Conservation (phyloP, 1,284 basidiomycete species). For the Ganoderma meredithae region DNA sequence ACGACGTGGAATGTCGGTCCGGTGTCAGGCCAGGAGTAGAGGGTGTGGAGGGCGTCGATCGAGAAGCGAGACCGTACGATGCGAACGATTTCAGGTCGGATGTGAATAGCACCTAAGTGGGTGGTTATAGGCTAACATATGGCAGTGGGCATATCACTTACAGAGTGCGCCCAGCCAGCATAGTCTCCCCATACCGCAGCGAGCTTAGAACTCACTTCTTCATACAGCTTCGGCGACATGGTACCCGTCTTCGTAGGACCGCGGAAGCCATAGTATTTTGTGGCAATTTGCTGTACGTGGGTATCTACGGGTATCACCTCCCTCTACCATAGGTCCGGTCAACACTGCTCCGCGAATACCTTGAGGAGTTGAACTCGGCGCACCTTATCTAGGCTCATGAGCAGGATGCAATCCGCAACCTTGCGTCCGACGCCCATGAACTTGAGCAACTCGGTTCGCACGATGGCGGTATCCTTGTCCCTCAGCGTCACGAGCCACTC, state of each 20-base stretch:
- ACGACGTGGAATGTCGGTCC: neutral
- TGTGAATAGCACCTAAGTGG: conserved; percentile 62
- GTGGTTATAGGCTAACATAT: neutral
- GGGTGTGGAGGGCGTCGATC: conserved; percentile 27
- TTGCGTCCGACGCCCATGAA: conserved; percentile 95
- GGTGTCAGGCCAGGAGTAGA: conserved; percentile 28
- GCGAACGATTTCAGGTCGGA: conserved; percentile 60
- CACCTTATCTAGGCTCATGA: conserved; percentile 96
- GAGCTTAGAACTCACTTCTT: conserved; percentile 76
- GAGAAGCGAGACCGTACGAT: conserved; percentile 48
- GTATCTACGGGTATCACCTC: conserved; percentile 93
- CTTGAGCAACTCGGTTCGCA: conserved; percentile 78
- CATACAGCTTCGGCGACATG: conserved; percentile 84
- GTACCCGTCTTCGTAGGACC: conserved; percentile 47
- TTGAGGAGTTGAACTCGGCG: conserved; percentile 16
- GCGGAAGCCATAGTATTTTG: conserved; percentile 82
- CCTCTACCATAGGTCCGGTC: conserved; percentile 50
- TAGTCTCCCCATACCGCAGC: conserved; percentile 79
- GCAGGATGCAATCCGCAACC: conserved; percentile 92
- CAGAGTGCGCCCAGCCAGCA: conserved; percentile 94
- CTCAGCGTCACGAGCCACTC: conserved; percentile 71
- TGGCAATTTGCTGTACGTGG: conserved; percentile 88
- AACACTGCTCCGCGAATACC: neutral
- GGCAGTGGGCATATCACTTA: conserved; percentile 40
- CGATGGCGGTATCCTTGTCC: conserved; percentile 57